Evolutionary conservation across 1,284 basidiomycete species (phyloP).

Genomic region (Lignosus rhinocerotis): DNA sequence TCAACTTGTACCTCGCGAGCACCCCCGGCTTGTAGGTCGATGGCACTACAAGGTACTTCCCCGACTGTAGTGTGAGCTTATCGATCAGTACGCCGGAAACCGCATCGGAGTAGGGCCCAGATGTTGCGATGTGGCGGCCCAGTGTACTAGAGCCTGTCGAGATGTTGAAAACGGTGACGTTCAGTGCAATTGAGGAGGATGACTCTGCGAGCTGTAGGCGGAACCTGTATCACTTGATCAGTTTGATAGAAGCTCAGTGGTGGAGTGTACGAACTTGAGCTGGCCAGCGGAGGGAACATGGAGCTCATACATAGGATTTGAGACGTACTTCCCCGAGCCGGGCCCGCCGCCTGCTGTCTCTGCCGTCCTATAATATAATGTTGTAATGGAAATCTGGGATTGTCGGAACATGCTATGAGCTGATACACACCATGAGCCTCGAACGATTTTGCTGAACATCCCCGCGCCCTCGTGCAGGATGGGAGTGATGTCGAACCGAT

Average conservation of each 20-base stretch:
- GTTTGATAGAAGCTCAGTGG: neutral
- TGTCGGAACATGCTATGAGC: neutral
- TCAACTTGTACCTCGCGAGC: slow-evolving; percentile 57
- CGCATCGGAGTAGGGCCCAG: slow-evolving; percentile 77
- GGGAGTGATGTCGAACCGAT: slow-evolving; percentile 65
- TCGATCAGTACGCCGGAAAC: slow-evolving; percentile 70
- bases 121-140: slow-evolving; percentile 58
- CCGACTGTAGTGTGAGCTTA: slow-evolving; percentile 50
- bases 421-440: slow-evolving; percentile 66
- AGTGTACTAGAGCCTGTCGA: slow-evolving; percentile 29
- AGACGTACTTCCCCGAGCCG: slow-evolving; percentile 57
- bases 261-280: slow-evolving; percentile 52
- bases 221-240: slow-evolving; percentile 42
- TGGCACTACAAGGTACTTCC: slow-evolving; percentile 72
- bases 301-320: slow-evolving; percentile 73
- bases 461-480: slow-evolving; percentile 92
- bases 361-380: slow-evolving; percentile 44
- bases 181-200: slow-evolving; percentile 49
- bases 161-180: slow-evolving; percentile 58
- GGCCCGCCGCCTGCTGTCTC: slow-evolving; percentile 66
- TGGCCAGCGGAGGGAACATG: slow-evolving; percentile 52
- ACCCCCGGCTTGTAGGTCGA: slow-evolving; percentile 71
- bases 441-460: slow-evolving; percentile 75
- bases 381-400: neutral
- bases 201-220: slow-evolving; percentile 62